Evolutionary conservation across 2,329 filamentous ascomycete genomes (phyloP), one percentile per base, ranked within the genome.

Genomic region (Hypoxylon sp.): DNA sequence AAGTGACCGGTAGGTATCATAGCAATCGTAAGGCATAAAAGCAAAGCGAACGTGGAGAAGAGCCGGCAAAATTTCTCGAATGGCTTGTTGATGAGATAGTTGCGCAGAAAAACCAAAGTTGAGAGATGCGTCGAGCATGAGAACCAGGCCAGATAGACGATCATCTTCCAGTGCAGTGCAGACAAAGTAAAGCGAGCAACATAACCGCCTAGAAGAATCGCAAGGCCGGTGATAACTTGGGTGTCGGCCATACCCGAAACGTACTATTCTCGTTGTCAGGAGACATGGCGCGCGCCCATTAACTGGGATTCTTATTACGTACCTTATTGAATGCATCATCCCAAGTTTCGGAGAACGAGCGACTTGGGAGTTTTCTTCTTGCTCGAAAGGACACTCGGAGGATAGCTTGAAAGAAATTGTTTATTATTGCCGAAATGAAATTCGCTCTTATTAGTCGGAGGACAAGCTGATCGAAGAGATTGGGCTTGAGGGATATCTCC

Each of bases 151-250:
- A 63, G n/a, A 10, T 57, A 63, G 19, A 45, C 45, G 28, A 57
- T 43, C 45, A 57, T 63, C 25, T 63, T 63, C 60, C 60, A 63
- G 21, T 63, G 52, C 0, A 63, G 36, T 14, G 60, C 60, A 11
- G 60, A 51, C 4, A 57, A 32, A 3, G 11, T 52, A 17, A 11
- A 28, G 4, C 49, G 38, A 38, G 17, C 19, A 28, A 51, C 3
- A 55, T 55, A 49, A 11, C 45, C 53, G 5, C 32, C 52, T 3
- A 56, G 43, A 10, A 45, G 25, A 30, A 56, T 56, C 4, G 38
- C 23, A 13, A 56, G 25, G 5, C 52, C 52, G 3, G 32, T 56
- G 2, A 56, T 21, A 13, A 45, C 32, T 10, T 56, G 52, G 3
- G 32, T 56, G 25, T 56, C 25, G 25, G 36, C 52, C 38, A 56